These are phyloP conservation scores for Aureobasidium melanogenum DNA, from an alignment of 2,329 filamentous ascomycete genomes.

Conservation along the genomic window DNA sequence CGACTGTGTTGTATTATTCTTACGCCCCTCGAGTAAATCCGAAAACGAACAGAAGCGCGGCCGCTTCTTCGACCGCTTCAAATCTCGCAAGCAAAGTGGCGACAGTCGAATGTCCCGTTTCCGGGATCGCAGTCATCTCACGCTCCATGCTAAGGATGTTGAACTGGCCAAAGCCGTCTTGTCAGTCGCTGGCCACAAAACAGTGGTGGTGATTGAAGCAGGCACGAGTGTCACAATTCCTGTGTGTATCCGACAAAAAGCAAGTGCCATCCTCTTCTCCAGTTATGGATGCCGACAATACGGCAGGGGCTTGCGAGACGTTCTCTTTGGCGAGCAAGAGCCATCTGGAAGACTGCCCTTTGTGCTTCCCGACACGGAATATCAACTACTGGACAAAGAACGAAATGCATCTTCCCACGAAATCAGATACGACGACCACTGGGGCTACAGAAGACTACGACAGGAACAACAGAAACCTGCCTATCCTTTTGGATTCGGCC, in stretches of 20 bases:
- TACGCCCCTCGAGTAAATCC: neutral
- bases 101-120: neutral
- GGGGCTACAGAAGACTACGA: conserved; percentile 21
- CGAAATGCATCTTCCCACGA: conserved; percentile 18
- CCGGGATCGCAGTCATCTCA: neutral
- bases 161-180: neutral
- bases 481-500: conserved; percentile 13
- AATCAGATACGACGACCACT: conserved; percentile 15
- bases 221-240: neutral
- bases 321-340: conserved; percentile 14
- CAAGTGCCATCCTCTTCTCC: conserved; percentile 6
- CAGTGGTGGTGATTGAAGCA: neutral
- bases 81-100: neutral
- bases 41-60: neutral
- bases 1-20: conserved; percentile 12
- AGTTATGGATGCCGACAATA: conserved; percentile 17
- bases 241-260: neutral
- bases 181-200: neutral
- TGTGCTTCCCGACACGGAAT: conserved; percentile 17
- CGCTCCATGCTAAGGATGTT: neutral
- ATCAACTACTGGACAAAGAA: conserved; percentile 19
- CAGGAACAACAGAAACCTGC: conserved; percentile 17
- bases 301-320: conserved; percentile 15
- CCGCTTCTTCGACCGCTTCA: neutral
- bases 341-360: conserved; percentile 16